phyloP scores from a whole-genome alignment of 805 yeast genomes.

The Saccharomycopsis oosterbeekiorum region DNA sequence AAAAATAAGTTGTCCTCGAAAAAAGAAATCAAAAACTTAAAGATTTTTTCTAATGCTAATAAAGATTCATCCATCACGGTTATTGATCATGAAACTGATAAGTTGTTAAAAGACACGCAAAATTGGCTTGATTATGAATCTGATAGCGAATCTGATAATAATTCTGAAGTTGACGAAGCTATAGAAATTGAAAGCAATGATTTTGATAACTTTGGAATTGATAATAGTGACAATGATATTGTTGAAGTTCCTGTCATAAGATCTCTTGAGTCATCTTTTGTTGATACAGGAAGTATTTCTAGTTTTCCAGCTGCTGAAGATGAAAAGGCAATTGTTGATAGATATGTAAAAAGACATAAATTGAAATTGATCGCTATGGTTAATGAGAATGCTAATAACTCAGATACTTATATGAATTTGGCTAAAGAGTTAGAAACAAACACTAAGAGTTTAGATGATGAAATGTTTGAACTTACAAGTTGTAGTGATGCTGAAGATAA shows the following conservation, averaged over 20 bases:
- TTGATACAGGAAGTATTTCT: not conserved
- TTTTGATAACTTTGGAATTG: constrained; percentile 12
- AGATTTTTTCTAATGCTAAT: constrained; percentile 1
- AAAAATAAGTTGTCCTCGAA: not conserved
- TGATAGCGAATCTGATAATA: not conserved
- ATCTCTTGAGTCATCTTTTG: not conserved
- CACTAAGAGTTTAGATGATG: constrained; percentile 17
- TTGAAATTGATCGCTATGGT: constrained; percentile 11
- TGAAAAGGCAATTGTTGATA: constrained; percentile 13
- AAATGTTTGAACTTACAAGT: constrained; percentile 13
- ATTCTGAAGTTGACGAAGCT: constrained; percentile 2
- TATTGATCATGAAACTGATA: constrained; percentile 17
- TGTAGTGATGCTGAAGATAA: constrained; percentile 6
- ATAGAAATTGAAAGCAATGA: not conserved
- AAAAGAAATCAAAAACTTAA: constrained; percentile 4
- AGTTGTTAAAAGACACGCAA: constrained; percentile 13
- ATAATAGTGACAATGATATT: not conserved
- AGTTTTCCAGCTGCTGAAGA: not conserved
- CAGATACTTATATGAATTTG: constrained; percentile 5
- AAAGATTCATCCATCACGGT: constrained; percentile 1
- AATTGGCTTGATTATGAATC: constrained; percentile 16
- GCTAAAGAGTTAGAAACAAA: not conserved
- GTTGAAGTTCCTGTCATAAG: not conserved
- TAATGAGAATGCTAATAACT: constrained; percentile 3
- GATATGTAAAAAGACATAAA: constrained; percentile 11